phyloP scores from a whole-genome alignment of 2,329 filamentous ascomycete genomes.

The Fusarium odoratissimum region DNA sequence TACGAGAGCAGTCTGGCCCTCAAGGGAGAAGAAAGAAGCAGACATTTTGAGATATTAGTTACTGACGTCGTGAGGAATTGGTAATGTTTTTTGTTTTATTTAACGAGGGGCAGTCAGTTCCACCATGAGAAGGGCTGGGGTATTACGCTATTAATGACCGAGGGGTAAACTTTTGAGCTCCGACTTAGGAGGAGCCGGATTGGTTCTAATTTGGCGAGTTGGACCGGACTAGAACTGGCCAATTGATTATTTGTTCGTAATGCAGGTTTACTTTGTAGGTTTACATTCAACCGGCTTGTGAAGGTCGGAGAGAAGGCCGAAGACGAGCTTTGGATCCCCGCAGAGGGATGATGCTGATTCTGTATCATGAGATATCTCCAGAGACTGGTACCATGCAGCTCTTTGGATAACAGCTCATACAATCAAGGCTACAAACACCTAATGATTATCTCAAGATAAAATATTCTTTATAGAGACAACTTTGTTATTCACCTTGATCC shows the following conservation, averaged over 20 bases:
- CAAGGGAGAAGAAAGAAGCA: conserved; percentile 62
- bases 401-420: too few relatives aligned
- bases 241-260: conserved; percentile 7
- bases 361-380: conserved; percentile 3
- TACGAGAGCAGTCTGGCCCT: conserved; percentile 67
- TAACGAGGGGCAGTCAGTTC: conserved; percentile 13
- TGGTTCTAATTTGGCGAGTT: not conserved
- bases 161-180: not conserved
- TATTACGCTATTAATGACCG: conserved; percentile 11
- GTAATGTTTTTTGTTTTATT: conserved; percentile 4
- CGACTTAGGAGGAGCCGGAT: conserved; percentile 5
- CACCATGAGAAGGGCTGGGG: conserved; percentile 12
- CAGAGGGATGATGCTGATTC: conserved; percentile 9
- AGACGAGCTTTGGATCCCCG: conserved; percentile 1
- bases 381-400: not conserved
- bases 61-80: not conserved
- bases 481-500: too few relatives aligned
- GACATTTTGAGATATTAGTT: conserved; percentile 46
- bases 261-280: conserved; percentile 6
- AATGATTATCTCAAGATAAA: too few relatives aligned
- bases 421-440: too few relatives aligned
- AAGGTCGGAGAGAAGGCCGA: conserved; percentile 35
- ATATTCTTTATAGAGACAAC: too few relatives aligned
- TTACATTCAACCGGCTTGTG: conserved; percentile 2
- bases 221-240: not conserved